phyloP scores from a whole-genome alignment of 108 stramenopile genomes.

The Fistulifera pelliculosa region DNA sequence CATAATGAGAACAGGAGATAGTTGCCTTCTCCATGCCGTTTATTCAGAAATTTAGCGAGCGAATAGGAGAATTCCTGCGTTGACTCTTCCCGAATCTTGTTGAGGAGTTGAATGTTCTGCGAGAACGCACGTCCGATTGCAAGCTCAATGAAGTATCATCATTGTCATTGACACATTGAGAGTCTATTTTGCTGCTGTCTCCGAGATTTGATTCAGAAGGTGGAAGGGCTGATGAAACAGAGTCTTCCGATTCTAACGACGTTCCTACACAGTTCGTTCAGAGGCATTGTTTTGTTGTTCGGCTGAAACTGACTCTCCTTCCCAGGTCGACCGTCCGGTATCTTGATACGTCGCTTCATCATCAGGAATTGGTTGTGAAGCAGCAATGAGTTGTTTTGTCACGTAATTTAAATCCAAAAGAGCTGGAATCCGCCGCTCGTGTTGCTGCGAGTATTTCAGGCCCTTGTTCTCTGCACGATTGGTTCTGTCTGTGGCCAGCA shows the following conservation, averaged over 20 bases:
- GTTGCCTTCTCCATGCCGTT: slow-evolving; percentile 30
- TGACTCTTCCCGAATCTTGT: neutral
- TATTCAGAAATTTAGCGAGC: slow-evolving; percentile 38
- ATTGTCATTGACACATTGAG: neutral
- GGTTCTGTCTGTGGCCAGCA: no score
- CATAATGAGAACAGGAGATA: slow-evolving; percentile 48
- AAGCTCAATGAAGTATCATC: neutral
- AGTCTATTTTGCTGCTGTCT: neutral
- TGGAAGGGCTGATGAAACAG: no score
- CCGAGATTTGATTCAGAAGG: no score
- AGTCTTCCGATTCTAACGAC: no score
- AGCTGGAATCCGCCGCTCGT: neutral
- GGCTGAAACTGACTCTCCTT: no score
- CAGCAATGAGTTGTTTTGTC: slow-evolving; percentile 35
- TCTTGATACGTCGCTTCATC: slow-evolving; percentile 5
- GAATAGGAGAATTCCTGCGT: slow-evolving; percentile 40
- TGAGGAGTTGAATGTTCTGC: neutral
- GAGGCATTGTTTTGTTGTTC: no score
- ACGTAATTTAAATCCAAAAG: slow-evolving; percentile 40
- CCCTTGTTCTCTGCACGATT: no score
- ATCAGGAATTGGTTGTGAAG: slow-evolving; percentile 22
- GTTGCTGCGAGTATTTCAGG: no score
- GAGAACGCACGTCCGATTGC: neutral
- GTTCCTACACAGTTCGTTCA: no score
- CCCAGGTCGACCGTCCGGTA: neutral